Percentiles rank a stretch among this genome's conserved stretches.
Evolutionary conservation across 2,329 filamentous ascomycete species (phyloP).

Genomic region (Hirsutella rhossiliensis): DNA sequence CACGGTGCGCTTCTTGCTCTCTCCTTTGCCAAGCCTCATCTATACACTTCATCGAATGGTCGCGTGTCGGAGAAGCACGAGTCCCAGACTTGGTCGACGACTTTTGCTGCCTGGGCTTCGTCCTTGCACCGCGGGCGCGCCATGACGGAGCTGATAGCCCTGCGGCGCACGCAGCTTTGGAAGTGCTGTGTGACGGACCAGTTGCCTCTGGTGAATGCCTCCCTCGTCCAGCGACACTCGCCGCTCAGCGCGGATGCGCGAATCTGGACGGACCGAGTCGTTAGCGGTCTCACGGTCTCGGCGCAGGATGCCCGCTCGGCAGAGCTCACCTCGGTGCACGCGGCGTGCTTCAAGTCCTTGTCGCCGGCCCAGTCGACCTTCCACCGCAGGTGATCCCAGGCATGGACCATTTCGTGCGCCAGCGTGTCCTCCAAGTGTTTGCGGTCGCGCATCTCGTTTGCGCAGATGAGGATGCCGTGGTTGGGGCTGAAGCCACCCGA

Average conservation of each 20-base stretch:
- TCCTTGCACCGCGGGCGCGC: slow-evolving; percentile 71
- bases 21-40: slow-evolving; percentile 29
- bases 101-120: slow-evolving; percentile 71
- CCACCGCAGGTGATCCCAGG: slow-evolving; percentile 85
- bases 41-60: slow-evolving; percentile 94
- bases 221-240: slow-evolving; percentile 81
- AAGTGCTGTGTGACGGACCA: slow-evolving; percentile 87
- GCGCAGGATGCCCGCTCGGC: not conserved
- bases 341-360: slow-evolving; percentile 72
- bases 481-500: slow-evolving; percentile 77
- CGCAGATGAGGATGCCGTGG: slow-evolving; percentile 83
- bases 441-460: slow-evolving; percentile 73
- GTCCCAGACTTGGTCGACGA: slow-evolving; percentile 97
- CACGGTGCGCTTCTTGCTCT: slow-evolving; percentile 1
- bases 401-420: slow-evolving; percentile 96
- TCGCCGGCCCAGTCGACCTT: slow-evolving; percentile 70
- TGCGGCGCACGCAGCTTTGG: slow-evolving; percentile 76
- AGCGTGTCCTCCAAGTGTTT: slow-evolving; percentile 87
- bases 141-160: slow-evolving; percentile 71
- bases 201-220: slow-evolving; percentile 75
- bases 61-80: slow-evolving; percentile 90
- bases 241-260: slow-evolving; percentile 85
- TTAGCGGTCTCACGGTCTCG: not conserved
- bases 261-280: slow-evolving; percentile 43
- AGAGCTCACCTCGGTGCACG: slow-evolving; percentile 70